phyloP scores from a whole-genome alignment of 176 grass and related monocot genomes.

The Rhipidocladum racemiflorum region DNA sequence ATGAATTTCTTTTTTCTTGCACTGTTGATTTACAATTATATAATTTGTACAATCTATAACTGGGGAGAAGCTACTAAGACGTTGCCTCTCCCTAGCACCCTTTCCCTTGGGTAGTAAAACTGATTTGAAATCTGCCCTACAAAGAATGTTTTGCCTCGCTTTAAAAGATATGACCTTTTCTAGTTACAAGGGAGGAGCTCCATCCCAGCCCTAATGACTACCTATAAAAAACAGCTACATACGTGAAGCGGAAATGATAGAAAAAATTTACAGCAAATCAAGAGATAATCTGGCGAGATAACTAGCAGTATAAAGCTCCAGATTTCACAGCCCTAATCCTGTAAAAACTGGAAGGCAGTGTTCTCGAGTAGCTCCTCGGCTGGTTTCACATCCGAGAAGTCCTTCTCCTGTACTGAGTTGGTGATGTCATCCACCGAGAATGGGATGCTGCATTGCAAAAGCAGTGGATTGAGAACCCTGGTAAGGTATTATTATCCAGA shows the following conservation, averaged over 20 bases:
- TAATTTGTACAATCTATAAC: conserved; percentile 54
- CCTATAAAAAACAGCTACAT: conserved; percentile 56
- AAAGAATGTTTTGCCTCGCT: conserved; percentile 74
- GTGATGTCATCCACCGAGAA: conserved; percentile 93
- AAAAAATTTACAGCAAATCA: conserved; percentile 64
- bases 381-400: conserved; percentile 72
- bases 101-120: conserved; percentile 38
- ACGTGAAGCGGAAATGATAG: conserved; percentile 32
- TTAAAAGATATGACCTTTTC: conserved; percentile 49
- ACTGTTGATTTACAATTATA: conserved; percentile 56
- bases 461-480: not conserved
- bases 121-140: conserved; percentile 50
- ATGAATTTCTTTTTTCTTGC: conserved; percentile 31
- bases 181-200: conserved; percentile 43
- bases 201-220: conserved; percentile 64
- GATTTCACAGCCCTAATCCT: conserved; percentile 69
- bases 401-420: conserved; percentile 82
- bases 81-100: conserved; percentile 26
- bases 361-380: conserved; percentile 83
- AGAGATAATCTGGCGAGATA: conserved; percentile 49
- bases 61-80: conserved; percentile 22
- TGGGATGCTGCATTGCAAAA: conserved; percentile 70
- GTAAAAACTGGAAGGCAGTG: conserved; percentile 97
- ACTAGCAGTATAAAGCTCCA: conserved; percentile 29
- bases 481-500: not conserved